These are phyloP conservation scores for Pterocarpus santalinus DNA, from an alignment of 306 rosid genomes.

Conservation along the genomic window DNA sequence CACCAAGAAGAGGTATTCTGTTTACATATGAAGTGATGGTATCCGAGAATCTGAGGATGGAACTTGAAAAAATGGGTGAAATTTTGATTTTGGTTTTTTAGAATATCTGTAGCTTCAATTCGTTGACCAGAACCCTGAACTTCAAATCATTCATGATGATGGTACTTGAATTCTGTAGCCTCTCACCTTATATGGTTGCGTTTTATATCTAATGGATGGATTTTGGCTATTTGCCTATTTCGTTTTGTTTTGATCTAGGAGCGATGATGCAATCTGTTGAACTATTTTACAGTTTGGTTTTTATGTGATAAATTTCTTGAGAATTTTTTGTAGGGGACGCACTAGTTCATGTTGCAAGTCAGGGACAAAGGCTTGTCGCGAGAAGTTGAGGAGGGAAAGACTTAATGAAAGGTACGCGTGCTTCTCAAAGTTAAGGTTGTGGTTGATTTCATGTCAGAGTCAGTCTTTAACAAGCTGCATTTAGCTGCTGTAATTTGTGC, in stretches of 20 bases:
- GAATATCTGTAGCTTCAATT: background rate
- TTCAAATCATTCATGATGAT: background rate
- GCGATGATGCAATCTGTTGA: conserved; percentile 15
- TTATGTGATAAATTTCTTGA: conserved; percentile 36
- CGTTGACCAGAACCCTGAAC: background rate
- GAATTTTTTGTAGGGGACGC: conserved; percentile 60
- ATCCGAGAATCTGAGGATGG: background rate
- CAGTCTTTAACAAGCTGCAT: conserved; percentile 8
- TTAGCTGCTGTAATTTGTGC: background rate
- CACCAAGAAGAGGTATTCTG: conserved; percentile 65
- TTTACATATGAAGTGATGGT: background rate
- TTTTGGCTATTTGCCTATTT: conserved; percentile 10
- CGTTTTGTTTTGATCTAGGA: conserved; percentile 1
- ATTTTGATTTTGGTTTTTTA: background rate
- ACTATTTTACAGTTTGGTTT: background rate
- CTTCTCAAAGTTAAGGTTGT: conserved; percentile 8
- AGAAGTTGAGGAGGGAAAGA: conserved; percentile 85
- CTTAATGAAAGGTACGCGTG: conserved; percentile 84
- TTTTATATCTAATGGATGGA: background rate
- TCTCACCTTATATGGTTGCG: background rate
- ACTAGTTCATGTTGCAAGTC: conserved; percentile 60
- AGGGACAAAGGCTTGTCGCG: conserved; percentile 87
- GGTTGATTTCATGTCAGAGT: conserved; percentile 17
- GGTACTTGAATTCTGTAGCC: background rate
- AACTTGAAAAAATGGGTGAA: background rate